Percentiles rank a stretch among this genome's conserved stretches.
Evolutionary conservation across 352 stramenopile genomes (phyloP).

Genomic region (Globisporangium canariense): DNA sequence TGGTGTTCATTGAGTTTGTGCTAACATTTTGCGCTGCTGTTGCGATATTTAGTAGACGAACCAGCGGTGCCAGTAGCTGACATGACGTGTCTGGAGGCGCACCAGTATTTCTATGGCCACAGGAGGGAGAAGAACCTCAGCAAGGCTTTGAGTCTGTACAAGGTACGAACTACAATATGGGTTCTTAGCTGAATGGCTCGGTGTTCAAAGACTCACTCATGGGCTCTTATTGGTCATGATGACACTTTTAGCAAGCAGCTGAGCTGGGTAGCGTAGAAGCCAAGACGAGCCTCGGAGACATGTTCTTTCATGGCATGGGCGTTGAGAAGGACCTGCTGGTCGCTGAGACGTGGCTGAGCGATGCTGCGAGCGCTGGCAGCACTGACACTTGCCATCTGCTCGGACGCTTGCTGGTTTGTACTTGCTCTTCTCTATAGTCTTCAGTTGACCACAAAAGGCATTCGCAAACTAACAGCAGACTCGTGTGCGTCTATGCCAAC

Average conservation of each 20-base stretch:
- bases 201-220: background rate
- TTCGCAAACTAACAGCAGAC: too few species aligned
- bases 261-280: conserved; percentile 35
- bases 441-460: too few species aligned
- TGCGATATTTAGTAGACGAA: background rate
- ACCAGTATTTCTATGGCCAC: conserved; percentile 68
- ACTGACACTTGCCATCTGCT: conserved; percentile 48
- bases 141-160: conserved; percentile 55
- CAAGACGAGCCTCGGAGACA: conserved; percentile 63
- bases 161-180: conserved; percentile 21
- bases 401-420: conserved; percentile 47
- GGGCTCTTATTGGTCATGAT: background rate
- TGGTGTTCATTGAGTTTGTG: background rate
- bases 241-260: conserved; percentile 42
- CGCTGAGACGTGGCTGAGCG: conserved; percentile 50
- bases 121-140: conserved; percentile 28
- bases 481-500: too few species aligned
- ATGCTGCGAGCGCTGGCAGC: conserved; percentile 33
- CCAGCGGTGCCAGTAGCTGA: conserved; percentile 10
- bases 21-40: background rate
- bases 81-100: conserved; percentile 52
- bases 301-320: conserved; percentile 43
- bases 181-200: background rate
- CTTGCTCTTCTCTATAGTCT: too few species aligned
- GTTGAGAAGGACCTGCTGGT: conserved; percentile 51